These are phyloP conservation scores for Pyrenula massariospora DNA, from an alignment of 495 filamentous ascomycete genomes.

Conservation along the genomic window DNA sequence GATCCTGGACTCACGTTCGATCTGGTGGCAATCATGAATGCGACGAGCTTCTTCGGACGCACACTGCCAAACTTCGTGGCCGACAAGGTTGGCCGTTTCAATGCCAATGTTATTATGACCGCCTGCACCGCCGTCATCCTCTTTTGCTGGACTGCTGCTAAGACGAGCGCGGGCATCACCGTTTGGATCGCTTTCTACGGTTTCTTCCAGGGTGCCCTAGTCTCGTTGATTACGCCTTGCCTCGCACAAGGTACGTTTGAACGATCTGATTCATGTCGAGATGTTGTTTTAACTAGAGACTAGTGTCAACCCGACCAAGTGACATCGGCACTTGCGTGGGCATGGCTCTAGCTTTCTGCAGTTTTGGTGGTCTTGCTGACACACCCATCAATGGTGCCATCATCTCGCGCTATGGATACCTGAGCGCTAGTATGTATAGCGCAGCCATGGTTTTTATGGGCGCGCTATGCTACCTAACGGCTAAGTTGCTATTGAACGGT, in stretches of 20 bases:
- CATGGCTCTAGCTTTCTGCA: constrained; percentile 38
- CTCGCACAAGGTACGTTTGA: no score
- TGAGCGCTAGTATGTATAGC: no score
- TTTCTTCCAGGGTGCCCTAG: constrained; percentile 22
- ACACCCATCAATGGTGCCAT: constrained; percentile 49
- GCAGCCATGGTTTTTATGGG: no score
- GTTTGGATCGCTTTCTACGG: constrained; percentile 23
- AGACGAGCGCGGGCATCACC: constrained; percentile 18
- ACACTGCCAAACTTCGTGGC: constrained; percentile 23
- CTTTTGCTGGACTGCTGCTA: constrained; percentile 19
- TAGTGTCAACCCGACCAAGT: no score
- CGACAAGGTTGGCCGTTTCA: constrained; percentile 23
- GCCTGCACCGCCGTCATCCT: constrained; percentile 15
- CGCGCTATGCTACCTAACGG: no score
- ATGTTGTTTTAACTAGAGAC: no score
- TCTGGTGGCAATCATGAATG: constrained; percentile 29
- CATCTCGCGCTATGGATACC: constrained; percentile 11
- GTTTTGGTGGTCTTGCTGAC: constrained; percentile 42
- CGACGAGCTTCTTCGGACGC: constrained; percentile 25
- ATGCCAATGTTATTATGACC: constrained; percentile 17
- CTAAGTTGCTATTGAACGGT: no score
- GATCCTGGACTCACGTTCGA: constrained; percentile 18
- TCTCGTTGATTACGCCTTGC: constrained; percentile 18
- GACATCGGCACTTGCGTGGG: constrained; percentile 51
- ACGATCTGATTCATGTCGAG: no score